phyloP scores from a whole-genome alignment of 2,329 filamentous ascomycete species.

The Zymoseptoria passerinii region DNA sequence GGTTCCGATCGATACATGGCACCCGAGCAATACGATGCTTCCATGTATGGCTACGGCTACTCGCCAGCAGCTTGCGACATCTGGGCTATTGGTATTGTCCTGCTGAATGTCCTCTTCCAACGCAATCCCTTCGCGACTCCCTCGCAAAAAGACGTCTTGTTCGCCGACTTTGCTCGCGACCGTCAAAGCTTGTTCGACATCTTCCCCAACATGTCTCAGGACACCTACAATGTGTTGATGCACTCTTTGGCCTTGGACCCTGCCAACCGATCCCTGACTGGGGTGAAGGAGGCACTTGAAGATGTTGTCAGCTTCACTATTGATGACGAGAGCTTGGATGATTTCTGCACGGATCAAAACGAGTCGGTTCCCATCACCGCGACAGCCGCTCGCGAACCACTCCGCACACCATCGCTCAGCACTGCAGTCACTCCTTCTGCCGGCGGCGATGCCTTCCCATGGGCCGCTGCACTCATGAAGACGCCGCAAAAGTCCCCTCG shows the following conservation, averaged over 20 bases:
- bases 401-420: conserved; percentile 90
- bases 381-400: conserved; percentile 80
- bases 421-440: conserved; percentile 62
- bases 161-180: conserved; percentile 86
- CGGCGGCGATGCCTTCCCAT: conserved; percentile 74
- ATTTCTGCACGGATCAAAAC: conserved; percentile 75
- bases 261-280: conserved; percentile 71
- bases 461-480: conserved; percentile 81
- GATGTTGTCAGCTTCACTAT: conserved; percentile 87
- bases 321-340: conserved; percentile 81
- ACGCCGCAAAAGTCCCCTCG: conserved; percentile 63
- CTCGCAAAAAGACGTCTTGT: conserved; percentile 82
- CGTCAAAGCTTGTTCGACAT: conserved; percentile 95
- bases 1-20: conserved; percentile 99
- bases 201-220: conserved; percentile 96
- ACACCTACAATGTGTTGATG: conserved; percentile 88
- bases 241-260: conserved; percentile 90
- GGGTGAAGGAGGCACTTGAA: conserved; percentile 67
- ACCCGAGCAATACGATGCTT: conserved; percentile 91
- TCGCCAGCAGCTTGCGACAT: conserved; percentile 88
- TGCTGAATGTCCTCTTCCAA: conserved; percentile 93
- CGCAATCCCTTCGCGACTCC: conserved; percentile 92
- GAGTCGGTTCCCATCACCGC: conserved; percentile 60
- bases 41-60: conserved; percentile 64
- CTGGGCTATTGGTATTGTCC: conserved; percentile 94